Evolutionary conservation across 495 filamentous ascomycete genomes (phyloP).

Genomic region (Patellaria atrata): DNA sequence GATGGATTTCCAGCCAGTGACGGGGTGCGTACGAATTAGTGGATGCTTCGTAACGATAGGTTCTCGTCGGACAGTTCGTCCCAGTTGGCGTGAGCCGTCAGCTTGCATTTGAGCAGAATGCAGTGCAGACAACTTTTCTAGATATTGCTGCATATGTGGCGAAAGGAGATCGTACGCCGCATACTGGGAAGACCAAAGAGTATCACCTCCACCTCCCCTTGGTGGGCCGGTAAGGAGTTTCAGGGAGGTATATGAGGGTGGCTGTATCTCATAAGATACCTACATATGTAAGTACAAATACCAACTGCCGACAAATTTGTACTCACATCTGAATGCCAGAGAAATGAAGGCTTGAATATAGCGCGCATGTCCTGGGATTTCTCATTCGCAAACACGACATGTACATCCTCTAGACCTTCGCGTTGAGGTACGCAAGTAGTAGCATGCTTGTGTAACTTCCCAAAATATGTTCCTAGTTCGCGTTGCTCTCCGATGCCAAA

Average conservation of each 20-base stretch:
- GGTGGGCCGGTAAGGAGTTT: constrained; percentile 55
- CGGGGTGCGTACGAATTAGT: constrained; percentile 57
- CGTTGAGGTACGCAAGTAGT: constrained; percentile 45
- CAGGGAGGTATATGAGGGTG: constrained; percentile 62
- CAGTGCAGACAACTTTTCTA: constrained; percentile 54
- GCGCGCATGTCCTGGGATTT: constrained; percentile 39
- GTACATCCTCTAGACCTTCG: constrained; percentile 50
- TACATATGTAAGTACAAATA: constrained; percentile 6
- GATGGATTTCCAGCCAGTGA: constrained; percentile 65
- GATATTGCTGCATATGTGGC: constrained; percentile 50
- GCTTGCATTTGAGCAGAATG: constrained; percentile 63
- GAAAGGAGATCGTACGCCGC: constrained; percentile 60
- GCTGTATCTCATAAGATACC: constrained; percentile 53
- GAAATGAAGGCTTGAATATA: constrained; percentile 27
- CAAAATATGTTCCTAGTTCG: constrained; percentile 51
- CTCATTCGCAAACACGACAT: constrained; percentile 51
- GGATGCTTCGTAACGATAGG: constrained; percentile 54
- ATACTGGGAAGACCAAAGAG: constrained; percentile 59
- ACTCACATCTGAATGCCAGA: constrained; percentile 49
- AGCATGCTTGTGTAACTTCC: constrained; percentile 49
- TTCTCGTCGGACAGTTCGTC: constrained; percentile 51
- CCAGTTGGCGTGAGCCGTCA: constrained; percentile 42
- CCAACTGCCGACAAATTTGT: no score
- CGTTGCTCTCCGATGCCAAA: constrained; percentile 54
- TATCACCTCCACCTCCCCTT: constrained; percentile 58